Conservation (phyloP, 352 stramenopile genomes). For the Peronosclerospora sorghi region DNA sequence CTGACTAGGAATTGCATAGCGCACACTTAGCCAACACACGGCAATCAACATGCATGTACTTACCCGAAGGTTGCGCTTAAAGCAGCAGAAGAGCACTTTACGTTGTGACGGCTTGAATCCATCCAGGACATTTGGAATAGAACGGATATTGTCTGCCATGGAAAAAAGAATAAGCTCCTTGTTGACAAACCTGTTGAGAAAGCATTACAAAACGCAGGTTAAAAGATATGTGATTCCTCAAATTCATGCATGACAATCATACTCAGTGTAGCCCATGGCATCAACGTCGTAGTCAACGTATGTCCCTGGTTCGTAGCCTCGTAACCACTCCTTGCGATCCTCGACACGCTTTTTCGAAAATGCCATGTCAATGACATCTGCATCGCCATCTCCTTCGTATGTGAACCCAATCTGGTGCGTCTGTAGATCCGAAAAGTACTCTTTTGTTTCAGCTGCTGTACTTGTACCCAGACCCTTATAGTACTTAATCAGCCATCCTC, state of each 20-base stretch:
- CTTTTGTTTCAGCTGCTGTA: constrained; percentile 92
- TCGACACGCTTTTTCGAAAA: constrained; percentile 95
- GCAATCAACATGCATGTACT: constrained; percentile 25
- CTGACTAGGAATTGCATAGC: constrained; percentile 17
- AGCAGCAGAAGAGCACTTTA: constrained; percentile 96
- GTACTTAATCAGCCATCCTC: constrained; percentile 96
- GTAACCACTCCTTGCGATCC: constrained; percentile 94
- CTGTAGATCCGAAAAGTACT: constrained; percentile 94
- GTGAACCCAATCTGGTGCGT: constrained; percentile 90
- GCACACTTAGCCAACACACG: background rate
- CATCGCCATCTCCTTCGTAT: constrained; percentile 84
- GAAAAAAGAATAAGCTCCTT: constrained; percentile 98
- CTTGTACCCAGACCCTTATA: constrained; percentile 99
- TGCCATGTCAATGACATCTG: constrained; percentile 93
- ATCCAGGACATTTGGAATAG: constrained; percentile 92
- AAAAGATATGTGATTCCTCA: too few species aligned
- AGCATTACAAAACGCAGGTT: constrained; percentile 1
- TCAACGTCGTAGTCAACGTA: constrained; percentile 90
- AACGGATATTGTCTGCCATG: constrained; percentile 95
- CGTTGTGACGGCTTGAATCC: constrained; percentile 98
- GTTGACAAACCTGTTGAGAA: constrained; percentile 88
- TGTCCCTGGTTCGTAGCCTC: constrained; percentile 71
- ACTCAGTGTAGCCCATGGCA: constrained; percentile 89
- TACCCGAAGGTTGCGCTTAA: constrained; percentile 96
- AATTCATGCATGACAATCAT: constrained; percentile 10